Evolutionary conservation across 805 yeast genomes (phyloP), one percentile per base, ranked within the genome.

Genomic region (Myxozyma neotropica): DNA sequence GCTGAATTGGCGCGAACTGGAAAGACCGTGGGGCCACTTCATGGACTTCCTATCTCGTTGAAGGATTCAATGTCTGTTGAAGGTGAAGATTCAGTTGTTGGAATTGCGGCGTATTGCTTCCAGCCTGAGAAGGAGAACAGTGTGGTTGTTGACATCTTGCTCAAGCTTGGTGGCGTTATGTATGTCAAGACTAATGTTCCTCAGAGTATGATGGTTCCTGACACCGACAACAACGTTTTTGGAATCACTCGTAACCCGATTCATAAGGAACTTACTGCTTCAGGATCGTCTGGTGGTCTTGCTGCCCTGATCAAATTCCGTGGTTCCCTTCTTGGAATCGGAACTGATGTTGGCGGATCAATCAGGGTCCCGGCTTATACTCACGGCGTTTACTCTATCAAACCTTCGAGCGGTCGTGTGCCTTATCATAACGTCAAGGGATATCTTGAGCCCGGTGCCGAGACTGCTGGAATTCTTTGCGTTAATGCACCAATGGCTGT

Each of bases 401-500:
- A 75, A 63, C 83, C 84, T 0, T 71, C 81, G 1, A 74, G 74
- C 56, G 81, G 80, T 8, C 67, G 84, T 57, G 71, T 80, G 54
- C 68, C 81, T 29, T 65, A 65, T 44, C 60, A 59, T 42, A 65
- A 63, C 21, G 58, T 64, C 56, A 65, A 64, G 52, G 68, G 68
- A 6, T 77, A 76, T 21, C 58, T 74, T 12, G 78, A 77, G n/a
- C 71, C 66, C 3, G 68, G 68, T 15, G 65, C 60, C 12, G 67
- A 63, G 46, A 59, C 67, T 29, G 64, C 54, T 38, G 65, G 87
- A 29, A 83, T 87, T 56, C 80, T 79, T 36, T 83, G 86, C 15
- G 87, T 85, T 26, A 79, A 79, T 48, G 93, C 92, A 24, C 93
- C 93, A 43, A 71, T 87, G 74, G 78, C 88, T 2, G 79, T 86